These are phyloP conservation scores for Exophiala aquamarina DNA, from an alignment of 2,329 filamentous ascomycete species.

Conservation along the genomic window DNA sequence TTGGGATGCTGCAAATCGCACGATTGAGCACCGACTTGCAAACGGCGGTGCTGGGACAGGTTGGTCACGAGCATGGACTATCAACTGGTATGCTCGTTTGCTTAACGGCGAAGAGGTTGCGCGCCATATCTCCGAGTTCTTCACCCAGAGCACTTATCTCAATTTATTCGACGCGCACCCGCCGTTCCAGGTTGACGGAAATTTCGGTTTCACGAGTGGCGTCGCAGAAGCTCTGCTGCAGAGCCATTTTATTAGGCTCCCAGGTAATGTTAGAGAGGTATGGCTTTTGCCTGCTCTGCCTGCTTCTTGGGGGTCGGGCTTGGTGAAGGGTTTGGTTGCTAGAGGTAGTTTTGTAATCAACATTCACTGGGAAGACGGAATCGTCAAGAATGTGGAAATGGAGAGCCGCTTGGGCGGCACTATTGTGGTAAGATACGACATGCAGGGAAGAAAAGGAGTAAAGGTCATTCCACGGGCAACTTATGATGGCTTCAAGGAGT, in stretches of 20 bases:
- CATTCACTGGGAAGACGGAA: conserved; percentile 37
- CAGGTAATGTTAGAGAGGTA: too few relatives aligned
- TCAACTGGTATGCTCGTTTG: conserved; percentile 51
- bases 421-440: background rate
- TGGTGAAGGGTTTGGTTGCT: conserved; percentile 36
- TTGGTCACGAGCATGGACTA: conserved; percentile 53
- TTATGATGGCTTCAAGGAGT: too few relatives aligned
- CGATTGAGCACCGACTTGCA: conserved; percentile 31
- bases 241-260: conserved; percentile 31
- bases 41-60: conserved; percentile 51
- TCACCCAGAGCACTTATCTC: conserved; percentile 43
- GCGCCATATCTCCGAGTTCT: conserved; percentile 39
- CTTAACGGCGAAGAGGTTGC: conserved; percentile 39
- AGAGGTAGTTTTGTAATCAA: conserved; percentile 39
- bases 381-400: background rate
- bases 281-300: conserved; percentile 42
- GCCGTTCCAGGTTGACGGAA: conserved; percentile 53
- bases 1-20: conserved; percentile 31
- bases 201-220: conserved; percentile 50
- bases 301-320: conserved; percentile 35
- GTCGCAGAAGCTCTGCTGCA: conserved; percentile 50
- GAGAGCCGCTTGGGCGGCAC: background rate
- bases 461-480: too few relatives aligned
- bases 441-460: too few relatives aligned
- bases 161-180: conserved; percentile 49